Conservation (phyloP, 2,329 filamentous ascomycete genomes). For the Thermothelomyces thermophilus region DNA sequence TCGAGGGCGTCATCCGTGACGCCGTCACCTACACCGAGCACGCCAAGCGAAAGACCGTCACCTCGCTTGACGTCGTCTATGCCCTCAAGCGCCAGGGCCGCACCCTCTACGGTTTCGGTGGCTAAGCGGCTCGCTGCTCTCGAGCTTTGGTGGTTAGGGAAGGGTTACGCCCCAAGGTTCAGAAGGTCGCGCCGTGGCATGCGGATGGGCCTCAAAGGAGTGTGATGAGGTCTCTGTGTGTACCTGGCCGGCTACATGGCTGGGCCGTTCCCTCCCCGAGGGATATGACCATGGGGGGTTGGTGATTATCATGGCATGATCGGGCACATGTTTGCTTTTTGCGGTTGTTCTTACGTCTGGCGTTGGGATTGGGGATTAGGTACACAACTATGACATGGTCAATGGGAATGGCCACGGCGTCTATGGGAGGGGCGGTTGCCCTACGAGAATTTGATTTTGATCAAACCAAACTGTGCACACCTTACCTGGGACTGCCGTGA, state of each 20-base stretch:
- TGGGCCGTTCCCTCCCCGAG: neutral
- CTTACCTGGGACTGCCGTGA: no score
- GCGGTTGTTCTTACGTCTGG: constrained; percentile 13
- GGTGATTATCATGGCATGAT: constrained; percentile 11
- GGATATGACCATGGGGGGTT: neutral
- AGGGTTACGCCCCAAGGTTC: no score
- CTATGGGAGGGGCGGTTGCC: constrained; percentile 15
- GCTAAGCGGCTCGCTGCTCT: constrained; percentile 46
- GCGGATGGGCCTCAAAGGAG: no score
- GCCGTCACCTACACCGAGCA: constrained; percentile 74
- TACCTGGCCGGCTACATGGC: no score
- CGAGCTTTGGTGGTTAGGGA: neutral
- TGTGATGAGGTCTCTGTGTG: no score
- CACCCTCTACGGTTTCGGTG: constrained; percentile 84
- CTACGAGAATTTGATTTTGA: constrained; percentile 16
- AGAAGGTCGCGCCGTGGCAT: no score
- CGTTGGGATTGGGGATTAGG: constrained; percentile 15
- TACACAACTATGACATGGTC: constrained; percentile 13
- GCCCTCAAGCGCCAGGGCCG: constrained; percentile 64
- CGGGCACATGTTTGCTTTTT: constrained; percentile 5
- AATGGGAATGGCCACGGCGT: constrained; percentile 19
- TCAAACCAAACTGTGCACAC: constrained; percentile 3
- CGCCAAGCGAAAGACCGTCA: constrained; percentile 76
- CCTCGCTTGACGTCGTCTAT: constrained; percentile 61
- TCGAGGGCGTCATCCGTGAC: constrained; percentile 69